These are phyloP conservation scores for Acer negundo DNA, from an alignment of 345 rosid genomes.

Conservation along the genomic window DNA sequence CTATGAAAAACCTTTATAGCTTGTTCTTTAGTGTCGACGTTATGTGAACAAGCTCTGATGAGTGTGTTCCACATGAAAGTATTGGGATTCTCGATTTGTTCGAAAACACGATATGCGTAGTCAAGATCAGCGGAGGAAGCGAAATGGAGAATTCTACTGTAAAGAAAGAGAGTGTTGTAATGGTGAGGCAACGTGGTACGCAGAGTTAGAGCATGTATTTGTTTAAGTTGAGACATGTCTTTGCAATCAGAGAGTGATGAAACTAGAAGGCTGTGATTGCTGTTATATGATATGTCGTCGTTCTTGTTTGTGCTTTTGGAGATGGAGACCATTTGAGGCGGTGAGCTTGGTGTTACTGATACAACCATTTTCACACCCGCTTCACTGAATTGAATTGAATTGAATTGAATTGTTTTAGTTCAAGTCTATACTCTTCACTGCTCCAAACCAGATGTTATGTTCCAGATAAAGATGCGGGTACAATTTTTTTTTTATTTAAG, in stretches of 20 bases:
- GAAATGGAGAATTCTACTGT: slow-evolving; percentile 61
- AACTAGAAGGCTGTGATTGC: slow-evolving; percentile 46
- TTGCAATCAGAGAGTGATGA: slow-evolving; percentile 42
- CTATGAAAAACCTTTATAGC: slow-evolving; percentile 46
- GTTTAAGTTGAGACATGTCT: slow-evolving; percentile 62
- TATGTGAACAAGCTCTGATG: slow-evolving; percentile 66
- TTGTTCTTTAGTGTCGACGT: slow-evolving; percentile 48
- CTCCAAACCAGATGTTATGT: no score
- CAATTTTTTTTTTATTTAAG: no score
- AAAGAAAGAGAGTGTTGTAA: slow-evolving; percentile 47
- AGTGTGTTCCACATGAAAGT: slow-evolving; percentile 92
- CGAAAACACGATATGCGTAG: slow-evolving; percentile 57
- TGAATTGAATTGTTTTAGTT: background rate
- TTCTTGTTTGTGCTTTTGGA: slow-evolving; percentile 11
- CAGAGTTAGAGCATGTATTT: slow-evolving; percentile 68
- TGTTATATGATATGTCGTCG: slow-evolving; percentile 23
- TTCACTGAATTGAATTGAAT: background rate
- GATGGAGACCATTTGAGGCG: slow-evolving; percentile 34
- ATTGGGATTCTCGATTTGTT: slow-evolving; percentile 45
- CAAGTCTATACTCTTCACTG: no score
- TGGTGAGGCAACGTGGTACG: slow-evolving; percentile 52
- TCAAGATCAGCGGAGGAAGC: slow-evolving; percentile 47
- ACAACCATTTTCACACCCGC: slow-evolving; percentile 32
- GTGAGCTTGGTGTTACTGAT: slow-evolving; percentile 32
- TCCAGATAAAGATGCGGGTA: no score